A percentile compares a stretch with the other conserved stretches of the same genome.
Conservation (phyloP, 1,139 yeast species). For the Yarrowia galli region DNA sequence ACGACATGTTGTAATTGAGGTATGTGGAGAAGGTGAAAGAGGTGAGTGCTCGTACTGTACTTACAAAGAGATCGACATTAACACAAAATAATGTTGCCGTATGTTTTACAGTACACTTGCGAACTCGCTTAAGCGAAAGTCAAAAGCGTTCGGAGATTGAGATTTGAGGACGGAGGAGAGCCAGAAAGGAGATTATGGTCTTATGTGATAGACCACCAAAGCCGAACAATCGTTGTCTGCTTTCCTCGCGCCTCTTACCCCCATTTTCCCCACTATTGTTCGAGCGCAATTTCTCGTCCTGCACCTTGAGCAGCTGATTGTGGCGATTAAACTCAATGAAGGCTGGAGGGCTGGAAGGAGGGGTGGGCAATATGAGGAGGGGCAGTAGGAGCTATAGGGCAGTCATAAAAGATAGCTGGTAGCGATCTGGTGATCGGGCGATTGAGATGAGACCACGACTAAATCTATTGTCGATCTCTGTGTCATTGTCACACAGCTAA, state of each 20-base stretch:
- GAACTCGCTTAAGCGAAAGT: conserved; percentile 13
- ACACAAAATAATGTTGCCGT: conserved; percentile 17
- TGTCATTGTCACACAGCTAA: too few species aligned
- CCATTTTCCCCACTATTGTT: background rate
- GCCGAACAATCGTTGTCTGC: background rate
- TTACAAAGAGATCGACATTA: conserved; percentile 7
- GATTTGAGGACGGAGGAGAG: background rate
- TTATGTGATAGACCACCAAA: background rate
- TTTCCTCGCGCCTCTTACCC: background rate
- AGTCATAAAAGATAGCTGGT: too few species aligned
- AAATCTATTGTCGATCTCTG: too few species aligned
- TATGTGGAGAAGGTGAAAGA: background rate
- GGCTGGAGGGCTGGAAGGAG: background rate
- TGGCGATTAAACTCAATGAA: conserved; percentile 14
- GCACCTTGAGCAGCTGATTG: conserved; percentile 31
- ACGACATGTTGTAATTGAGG: conserved; percentile 6
- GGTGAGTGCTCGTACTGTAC: too few species aligned
- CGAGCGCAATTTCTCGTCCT: conserved; percentile 8
- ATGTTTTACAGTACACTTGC: conserved; percentile 3
- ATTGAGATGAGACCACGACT: too few species aligned
- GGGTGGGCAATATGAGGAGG: background rate
- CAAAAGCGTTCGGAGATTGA: conserved; percentile 8
- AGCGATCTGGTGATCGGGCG: too few species aligned
- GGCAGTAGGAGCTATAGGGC: too few species aligned
- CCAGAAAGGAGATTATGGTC: too few species aligned